Base-by-base conservation (phyloP, 2,329 filamentous ascomycete species). In the Amphichorda felina region DNA sequence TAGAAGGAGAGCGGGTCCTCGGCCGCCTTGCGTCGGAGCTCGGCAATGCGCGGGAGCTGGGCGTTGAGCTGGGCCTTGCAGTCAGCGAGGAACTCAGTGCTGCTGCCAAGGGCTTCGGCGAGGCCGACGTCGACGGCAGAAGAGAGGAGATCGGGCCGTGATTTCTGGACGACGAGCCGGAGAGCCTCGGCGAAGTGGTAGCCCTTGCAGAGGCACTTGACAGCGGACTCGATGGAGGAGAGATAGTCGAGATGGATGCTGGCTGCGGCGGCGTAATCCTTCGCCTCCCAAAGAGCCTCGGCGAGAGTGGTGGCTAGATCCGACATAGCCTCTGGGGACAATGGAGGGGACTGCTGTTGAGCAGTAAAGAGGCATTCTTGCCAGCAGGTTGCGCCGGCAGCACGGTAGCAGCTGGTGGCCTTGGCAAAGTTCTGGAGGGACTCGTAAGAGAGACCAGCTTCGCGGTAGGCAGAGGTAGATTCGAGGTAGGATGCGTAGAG, bases 361-460 rank as follows among this genome's bases (percentile, higher is more conserved):
- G 88, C 88, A 32, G 76, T 76, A 46, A 82, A 85, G 33, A 98
- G 75, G 17, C 85, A 85, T 56, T 98, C 89, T 35, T 84, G 85
- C 91, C 91, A 98, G 59, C 83, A 75, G 4, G 66, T 57, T 2
- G 70, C 72, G 27, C 86, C 83, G 1, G 85, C 85, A 1, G 82
- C 75, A 41, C 84, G 79, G 60, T 95, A 98, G 52, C 83, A 84
- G 48, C 78, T 73, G 41, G 82, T 87, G 8, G 91, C 89, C 27
- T 80, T 71, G 15, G 63, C 53, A 50, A 83, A 85, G 52, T 88
- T 75, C 10, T 66, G 62, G 8, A 98, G 76, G 15, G 81, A 94
- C 54, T 96, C 91, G 56, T 93, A 94, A 4, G 87, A 82, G 45
- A 95, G 72, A 6, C 85, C 91, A 14, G 91, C 89, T 55, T 95